Percentiles rank a stretch among this genome's conserved stretches.
Conservation (phyloP, 495 filamentous ascomycete genomes). For the Penicillium dipodomyicola region DNA sequence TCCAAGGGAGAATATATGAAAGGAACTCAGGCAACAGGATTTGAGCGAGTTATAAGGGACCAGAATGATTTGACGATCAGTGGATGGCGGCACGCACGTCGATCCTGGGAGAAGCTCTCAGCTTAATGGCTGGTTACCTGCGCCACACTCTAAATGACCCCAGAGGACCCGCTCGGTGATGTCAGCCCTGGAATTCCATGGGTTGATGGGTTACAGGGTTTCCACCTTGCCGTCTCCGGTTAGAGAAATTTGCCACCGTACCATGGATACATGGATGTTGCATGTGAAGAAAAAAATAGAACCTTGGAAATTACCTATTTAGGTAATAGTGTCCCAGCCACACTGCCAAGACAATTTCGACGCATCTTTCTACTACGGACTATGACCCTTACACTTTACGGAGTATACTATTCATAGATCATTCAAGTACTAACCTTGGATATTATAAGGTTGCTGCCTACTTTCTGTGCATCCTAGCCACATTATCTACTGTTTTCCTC, state of each 20-base stretch:
- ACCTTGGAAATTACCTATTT: too few species aligned
- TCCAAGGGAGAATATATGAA: constrained; percentile 11
- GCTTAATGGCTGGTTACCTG: constrained; percentile 17
- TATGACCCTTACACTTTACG: background rate
- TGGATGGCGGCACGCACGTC: constrained; percentile 16
- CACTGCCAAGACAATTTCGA: constrained; percentile 2
- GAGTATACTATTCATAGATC: background rate
- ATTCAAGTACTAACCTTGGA: too few species aligned
- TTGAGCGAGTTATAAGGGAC: constrained; percentile 20
- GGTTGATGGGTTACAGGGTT: background rate
- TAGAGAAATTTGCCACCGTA: constrained; percentile 7
- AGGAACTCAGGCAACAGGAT: constrained; percentile 28
- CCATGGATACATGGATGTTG: background rate
- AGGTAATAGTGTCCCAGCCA: constrained; percentile 11
- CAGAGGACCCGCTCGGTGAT: constrained; percentile 3
- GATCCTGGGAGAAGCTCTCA: constrained; percentile 12
- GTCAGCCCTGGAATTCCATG: constrained; percentile 2
- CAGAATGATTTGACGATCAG: constrained; percentile 30
- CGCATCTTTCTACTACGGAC: background rate
- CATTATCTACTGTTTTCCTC: background rate
- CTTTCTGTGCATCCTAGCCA: background rate
- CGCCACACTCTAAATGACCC: constrained; percentile 16
- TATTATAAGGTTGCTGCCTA: background rate
- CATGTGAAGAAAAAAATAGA: constrained; percentile 10
- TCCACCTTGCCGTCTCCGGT: background rate